Conservation (phyloP, 2,329 filamentous ascomycete species). For the Fusarium burgessii region DNA sequence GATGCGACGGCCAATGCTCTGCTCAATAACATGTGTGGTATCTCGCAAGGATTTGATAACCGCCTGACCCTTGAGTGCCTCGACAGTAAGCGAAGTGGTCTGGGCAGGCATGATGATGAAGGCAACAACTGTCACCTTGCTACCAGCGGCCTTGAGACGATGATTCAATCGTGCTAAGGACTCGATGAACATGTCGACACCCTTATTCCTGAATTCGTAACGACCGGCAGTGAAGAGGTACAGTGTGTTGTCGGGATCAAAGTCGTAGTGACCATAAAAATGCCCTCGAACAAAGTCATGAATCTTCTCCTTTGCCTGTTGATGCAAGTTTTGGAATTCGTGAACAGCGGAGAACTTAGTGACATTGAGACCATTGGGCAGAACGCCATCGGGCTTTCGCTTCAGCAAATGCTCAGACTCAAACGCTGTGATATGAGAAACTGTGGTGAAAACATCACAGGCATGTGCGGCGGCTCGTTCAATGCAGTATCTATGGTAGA, state of each 20-base stretch:
- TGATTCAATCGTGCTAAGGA: slow-evolving; percentile 95
- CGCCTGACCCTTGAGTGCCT: slow-evolving; percentile 95
- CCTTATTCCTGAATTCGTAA: slow-evolving; percentile 98
- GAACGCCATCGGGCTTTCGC: slow-evolving; percentile 94
- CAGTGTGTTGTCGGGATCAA: slow-evolving; percentile 94
- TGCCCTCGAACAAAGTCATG: slow-evolving; percentile 98
- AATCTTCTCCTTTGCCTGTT: slow-evolving; percentile 97
- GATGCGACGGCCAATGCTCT: slow-evolving; percentile 90
- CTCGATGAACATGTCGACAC: slow-evolving; percentile 99
- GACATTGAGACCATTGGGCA: slow-evolving; percentile 97
- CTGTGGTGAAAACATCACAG: slow-evolving; percentile 97
- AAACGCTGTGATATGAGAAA: slow-evolving; percentile 98
- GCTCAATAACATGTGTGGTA: slow-evolving; percentile 92
- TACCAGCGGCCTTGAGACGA: slow-evolving; percentile 84
- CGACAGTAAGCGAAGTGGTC: slow-evolving; percentile 93
- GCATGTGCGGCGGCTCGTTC: slow-evolving; percentile 93
- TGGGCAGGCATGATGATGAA: slow-evolving; percentile 99
- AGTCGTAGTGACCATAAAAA: slow-evolving; percentile 98
- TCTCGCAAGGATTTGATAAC: slow-evolving; percentile 97
- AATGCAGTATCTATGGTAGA: slow-evolving; percentile 98
- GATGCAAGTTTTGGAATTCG: slow-evolving; percentile 98
- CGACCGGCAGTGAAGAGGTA: slow-evolving; percentile 98
- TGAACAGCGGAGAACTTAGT: slow-evolving; percentile 97
- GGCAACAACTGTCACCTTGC: slow-evolving; percentile 93
- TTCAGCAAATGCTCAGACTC: slow-evolving; percentile 98